Base-by-base conservation (phyloP, 352 stramenopile species). In the Saprolegnia diclina region DNA sequence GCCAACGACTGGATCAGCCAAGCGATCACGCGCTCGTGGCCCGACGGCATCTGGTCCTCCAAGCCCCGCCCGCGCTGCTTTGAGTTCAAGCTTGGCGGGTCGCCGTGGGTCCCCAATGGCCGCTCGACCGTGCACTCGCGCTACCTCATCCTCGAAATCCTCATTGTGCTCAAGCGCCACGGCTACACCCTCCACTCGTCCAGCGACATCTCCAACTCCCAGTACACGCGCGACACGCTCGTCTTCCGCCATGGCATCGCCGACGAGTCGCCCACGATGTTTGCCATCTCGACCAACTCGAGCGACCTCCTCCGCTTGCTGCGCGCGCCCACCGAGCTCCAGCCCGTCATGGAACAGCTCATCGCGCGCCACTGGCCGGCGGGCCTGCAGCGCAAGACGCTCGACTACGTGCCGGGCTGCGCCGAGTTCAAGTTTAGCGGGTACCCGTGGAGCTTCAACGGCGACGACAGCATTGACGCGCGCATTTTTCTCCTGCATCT, bases 51-150 rank as follows among this genome's bases (percentile, higher is more conserved):
- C 19, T 19, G n/a, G 24, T 59, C 52, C 11, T 26, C 24, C 13
- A 4, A 59, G 35, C 52, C 13, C 19, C 35, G 35, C 3, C 7
- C 24, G 11, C 24, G 35, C 19, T 14, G 13, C 52, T 35, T 40
- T 24, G 52, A 59, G 24, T 26, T 59, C 24, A 59, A 59, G 35
- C 52, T 59, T 11, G 52, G 52, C 19, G 52, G 52, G 35, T 59
- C 11, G 11, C 52, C 52, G 35, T 59, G 52, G 52, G 19, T 19
- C 9, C 52, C 52, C 3, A 59, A n/a, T 9, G 52, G 52, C 16
- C 52, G 35, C 13, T 35, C 52, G 11, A 24, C 52, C 35, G 52
- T 59, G 24, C 52, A 59, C 35, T 2, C 13, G 24, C 52, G 52
- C 24, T n/a, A 59, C 11, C 52, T 59, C 19, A 59, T 59, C 4